Percentiles rank a stretch among this genome's conserved stretches.
phyloP scores from a whole-genome alignment of 768 basidiomycete genomes.

The Suillus bovinus region DNA sequence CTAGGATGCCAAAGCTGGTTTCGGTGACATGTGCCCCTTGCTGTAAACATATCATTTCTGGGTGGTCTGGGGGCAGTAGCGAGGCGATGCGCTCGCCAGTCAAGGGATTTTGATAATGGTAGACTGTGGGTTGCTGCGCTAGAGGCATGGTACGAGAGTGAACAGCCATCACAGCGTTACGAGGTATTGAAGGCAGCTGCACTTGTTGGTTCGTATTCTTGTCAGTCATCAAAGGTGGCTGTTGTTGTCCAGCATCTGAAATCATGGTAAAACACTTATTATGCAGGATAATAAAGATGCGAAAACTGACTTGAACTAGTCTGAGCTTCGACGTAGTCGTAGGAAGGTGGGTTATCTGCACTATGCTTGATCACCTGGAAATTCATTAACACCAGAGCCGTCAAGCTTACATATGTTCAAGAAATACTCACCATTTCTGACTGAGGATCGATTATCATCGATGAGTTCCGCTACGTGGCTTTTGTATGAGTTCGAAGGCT shows the following conservation, averaged over 20 bases:
- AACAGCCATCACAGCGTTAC: constrained; percentile 16
- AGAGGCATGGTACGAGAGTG: constrained; percentile 26
- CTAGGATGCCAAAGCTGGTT: constrained; percentile 69
- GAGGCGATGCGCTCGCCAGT: constrained; percentile 62
- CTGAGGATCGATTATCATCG: constrained; percentile 28
- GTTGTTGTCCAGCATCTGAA: constrained; percentile 12
- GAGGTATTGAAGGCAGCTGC: constrained; percentile 16
- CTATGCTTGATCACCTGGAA: constrained; percentile 6
- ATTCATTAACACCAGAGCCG: background rate
- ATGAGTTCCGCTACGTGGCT: background rate
- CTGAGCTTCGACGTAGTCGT: constrained; percentile 39
- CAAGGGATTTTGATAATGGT: constrained; percentile 65
- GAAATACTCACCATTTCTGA: constrained; percentile 28
- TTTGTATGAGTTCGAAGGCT: constrained; percentile 9
- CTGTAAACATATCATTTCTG: constrained; percentile 86
- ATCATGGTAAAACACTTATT: constrained; percentile 2
- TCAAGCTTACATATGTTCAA: background rate
- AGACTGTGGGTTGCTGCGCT: constrained; percentile 52
- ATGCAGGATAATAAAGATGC: background rate
- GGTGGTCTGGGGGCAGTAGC: constrained; percentile 72
- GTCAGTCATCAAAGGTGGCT: constrained; percentile 7
- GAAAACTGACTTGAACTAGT: constrained; percentile 28
- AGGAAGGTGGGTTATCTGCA: constrained; percentile 49
- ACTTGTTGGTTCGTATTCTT: constrained; percentile 15
- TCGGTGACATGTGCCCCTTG: constrained; percentile 63